Conservation (phyloP, 2,329 filamentous ascomycete genomes). For the Calonectria crousiana region DNA sequence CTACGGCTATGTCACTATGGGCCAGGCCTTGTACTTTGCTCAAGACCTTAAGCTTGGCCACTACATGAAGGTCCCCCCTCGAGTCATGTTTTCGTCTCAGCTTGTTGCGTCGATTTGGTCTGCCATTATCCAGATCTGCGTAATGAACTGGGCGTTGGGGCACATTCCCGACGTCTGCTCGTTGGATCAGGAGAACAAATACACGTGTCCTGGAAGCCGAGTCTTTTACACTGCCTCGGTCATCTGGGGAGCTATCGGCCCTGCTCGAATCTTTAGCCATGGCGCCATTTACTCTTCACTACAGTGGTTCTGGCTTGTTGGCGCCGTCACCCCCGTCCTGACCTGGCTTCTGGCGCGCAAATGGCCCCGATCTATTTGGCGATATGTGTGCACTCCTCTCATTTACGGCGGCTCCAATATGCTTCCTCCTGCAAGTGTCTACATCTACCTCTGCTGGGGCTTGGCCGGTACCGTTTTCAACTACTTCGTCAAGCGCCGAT, state of each 20-base stretch:
- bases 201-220: conserved; percentile 66
- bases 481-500: conserved; percentile 73
- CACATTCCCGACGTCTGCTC: conserved; percentile 73
- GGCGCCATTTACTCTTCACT: conserved; percentile 72
- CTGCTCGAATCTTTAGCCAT: conserved; percentile 75
- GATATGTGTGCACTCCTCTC: conserved; percentile 76
- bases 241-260: conserved; percentile 81
- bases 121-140: conserved; percentile 71
- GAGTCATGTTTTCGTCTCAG: conserved; percentile 72
- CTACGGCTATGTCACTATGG: conserved; percentile 78
- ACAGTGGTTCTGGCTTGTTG: conserved; percentile 79
- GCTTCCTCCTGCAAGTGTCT: conserved; percentile 77
- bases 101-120: conserved; percentile 71
- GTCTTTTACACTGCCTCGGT: conserved; percentile 77
- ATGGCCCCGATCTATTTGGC: conserved; percentile 71
- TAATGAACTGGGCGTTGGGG: conserved; percentile 75
- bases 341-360: conserved; percentile 72
- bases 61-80: conserved; percentile 75
- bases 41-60: conserved; percentile 77
- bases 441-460: conserved; percentile 80
- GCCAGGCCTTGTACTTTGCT: conserved; percentile 73
- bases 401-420: conserved; percentile 74
- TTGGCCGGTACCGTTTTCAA: conserved; percentile 77
- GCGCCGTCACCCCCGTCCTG: conserved; percentile 71
- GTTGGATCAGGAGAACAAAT: conserved; percentile 64